Conservation (phyloP, 2,329 filamentous ascomycete genomes). For the Claviceps quebecensis region DNA sequence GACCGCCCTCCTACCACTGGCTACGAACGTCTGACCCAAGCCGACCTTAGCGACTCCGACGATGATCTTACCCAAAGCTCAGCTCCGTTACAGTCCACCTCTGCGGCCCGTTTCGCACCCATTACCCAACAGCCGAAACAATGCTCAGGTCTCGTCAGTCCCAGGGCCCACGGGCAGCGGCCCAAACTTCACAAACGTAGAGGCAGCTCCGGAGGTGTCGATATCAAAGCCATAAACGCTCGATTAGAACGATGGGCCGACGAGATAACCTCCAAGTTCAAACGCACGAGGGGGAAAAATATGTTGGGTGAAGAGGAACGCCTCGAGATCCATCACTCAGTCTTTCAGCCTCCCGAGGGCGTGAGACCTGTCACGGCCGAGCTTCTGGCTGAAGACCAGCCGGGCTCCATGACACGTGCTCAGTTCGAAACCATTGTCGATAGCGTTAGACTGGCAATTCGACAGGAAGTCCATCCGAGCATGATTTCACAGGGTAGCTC, state of each 20-base stretch:
- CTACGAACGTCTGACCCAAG: constrained; percentile 74
- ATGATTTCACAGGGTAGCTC: constrained; percentile 97
- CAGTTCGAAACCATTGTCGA: constrained; percentile 84
- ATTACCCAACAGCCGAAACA: constrained; percentile 48
- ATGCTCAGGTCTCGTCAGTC: constrained; percentile 45
- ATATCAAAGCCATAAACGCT: constrained; percentile 96
- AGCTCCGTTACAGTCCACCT: constrained; percentile 42
- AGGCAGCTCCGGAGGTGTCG: constrained; percentile 73
- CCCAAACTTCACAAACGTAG: constrained; percentile 32
- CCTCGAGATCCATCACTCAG: constrained; percentile 91
- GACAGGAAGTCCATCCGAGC: constrained; percentile 79
- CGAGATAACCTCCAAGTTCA: constrained; percentile 95
- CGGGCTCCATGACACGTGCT: constrained; percentile 56
- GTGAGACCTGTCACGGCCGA: constrained; percentile 68
- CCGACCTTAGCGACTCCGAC: constrained; percentile 62
- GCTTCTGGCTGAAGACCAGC: constrained; percentile 48
- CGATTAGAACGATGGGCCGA: constrained; percentile 92
- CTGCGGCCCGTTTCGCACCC: constrained; percentile 48
- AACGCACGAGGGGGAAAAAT: constrained; percentile 63
- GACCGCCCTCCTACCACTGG: constrained; percentile 60
- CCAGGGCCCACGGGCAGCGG: constrained; percentile 25
- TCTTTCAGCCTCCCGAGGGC: constrained; percentile 87
- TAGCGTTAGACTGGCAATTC: constrained; percentile 79
- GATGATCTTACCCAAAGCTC: constrained; percentile 42
- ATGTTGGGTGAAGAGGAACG: constrained; percentile 64